Conservation (phyloP, 31 red algal species). For the Asparagopsis taxiformis region DNA sequence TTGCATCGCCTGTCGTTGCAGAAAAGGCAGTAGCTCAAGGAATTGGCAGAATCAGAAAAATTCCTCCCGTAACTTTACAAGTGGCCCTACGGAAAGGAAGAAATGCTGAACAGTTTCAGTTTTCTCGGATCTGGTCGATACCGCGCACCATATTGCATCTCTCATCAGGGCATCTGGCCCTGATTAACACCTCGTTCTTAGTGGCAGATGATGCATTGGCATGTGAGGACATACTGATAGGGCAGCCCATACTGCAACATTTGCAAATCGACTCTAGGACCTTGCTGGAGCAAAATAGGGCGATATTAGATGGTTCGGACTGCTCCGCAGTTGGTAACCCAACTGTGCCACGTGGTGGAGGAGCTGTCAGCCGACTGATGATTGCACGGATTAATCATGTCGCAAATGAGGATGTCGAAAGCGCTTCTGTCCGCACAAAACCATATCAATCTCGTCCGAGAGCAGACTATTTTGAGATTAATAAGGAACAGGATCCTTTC, state of each 20-base stretch:
- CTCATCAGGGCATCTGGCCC: slow-evolving; percentile 1
- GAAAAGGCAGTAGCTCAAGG: slow-evolving; percentile 11
- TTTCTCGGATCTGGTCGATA: not conserved
- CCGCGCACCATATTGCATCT: not conserved
- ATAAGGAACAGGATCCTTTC: not conserved
- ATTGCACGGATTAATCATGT: not conserved
- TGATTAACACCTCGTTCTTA: not conserved
- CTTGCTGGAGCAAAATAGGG: slow-evolving; percentile 6
- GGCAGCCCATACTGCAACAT: not conserved
- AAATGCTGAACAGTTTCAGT: not conserved
- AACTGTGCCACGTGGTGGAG: not conserved
- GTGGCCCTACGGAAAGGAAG: slow-evolving; percentile 10
- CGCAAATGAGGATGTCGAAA: not conserved
- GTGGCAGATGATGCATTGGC: slow-evolving; percentile 1
- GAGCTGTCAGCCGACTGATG: slow-evolving; percentile 17
- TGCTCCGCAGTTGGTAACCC: not conserved
- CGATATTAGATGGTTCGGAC: slow-evolving; percentile 5
- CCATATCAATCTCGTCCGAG: too few relatives aligned
- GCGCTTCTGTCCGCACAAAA: too few relatives aligned
- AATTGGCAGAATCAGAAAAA: slow-evolving; percentile 6
- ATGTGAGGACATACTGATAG: not conserved
- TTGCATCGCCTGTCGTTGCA: slow-evolving; percentile 18
- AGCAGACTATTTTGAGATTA: not conserved
- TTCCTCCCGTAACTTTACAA: not conserved
- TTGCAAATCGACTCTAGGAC: slow-evolving; percentile 12